These are phyloP conservation scores for Acanthamoeba sp. DNA, from an alignment of 208 protist species.

Conservation along the genomic window DNA sequence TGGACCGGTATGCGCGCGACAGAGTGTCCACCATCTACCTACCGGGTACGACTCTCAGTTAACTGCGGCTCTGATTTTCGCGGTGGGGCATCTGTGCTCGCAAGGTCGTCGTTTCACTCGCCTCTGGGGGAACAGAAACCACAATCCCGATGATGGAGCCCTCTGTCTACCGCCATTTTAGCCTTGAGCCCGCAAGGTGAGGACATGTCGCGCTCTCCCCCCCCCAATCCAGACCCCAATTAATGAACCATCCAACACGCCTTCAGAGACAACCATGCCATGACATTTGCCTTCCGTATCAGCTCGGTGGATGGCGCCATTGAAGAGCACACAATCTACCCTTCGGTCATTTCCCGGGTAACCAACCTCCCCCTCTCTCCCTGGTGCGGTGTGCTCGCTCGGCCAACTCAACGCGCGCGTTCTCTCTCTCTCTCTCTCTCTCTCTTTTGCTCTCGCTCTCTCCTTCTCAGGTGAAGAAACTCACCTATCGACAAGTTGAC, in stretches of 20 bases:
- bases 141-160: not conserved
- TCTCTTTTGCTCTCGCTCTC: not conserved
- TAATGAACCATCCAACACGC: no score
- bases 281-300: slow-evolving; percentile 2
- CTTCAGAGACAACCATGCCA: not conserved
- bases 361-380: not conserved
- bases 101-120: no score
- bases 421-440: not conserved
- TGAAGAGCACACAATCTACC: not conserved
- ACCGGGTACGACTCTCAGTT: not conserved
- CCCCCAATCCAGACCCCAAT: not conserved
- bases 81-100: not conserved
- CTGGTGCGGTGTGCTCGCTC: not conserved
- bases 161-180: slow-evolving; percentile 8
- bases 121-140: not conserved
- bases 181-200: slow-evolving; percentile 1
- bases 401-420: not conserved
- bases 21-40: slow-evolving; percentile 11
- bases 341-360: slow-evolving; percentile 1
- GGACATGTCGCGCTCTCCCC: no score
- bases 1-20: not conserved
- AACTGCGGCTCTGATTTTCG: not conserved
- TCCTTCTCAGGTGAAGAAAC: not conserved
- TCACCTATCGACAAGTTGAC: slow-evolving; percentile 26
- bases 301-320: not conserved